These are phyloP conservation scores for Colletotrichum lini DNA, from an alignment of 2,329 filamentous ascomycete species.

Conservation along the genomic window DNA sequence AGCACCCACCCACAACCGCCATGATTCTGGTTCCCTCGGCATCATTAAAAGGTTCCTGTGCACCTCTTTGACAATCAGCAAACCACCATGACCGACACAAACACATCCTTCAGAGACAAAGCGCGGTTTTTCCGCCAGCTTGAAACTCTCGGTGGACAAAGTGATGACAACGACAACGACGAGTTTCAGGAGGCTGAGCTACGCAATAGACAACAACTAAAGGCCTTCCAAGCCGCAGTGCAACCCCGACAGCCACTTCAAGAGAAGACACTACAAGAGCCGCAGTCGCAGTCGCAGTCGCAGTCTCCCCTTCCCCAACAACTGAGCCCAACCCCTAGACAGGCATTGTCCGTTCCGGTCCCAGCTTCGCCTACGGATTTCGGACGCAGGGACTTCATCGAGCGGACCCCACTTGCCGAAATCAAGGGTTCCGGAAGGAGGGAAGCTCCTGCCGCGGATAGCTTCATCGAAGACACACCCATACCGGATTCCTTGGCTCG, in stretches of 20 bases:
- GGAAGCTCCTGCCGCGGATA: constrained; percentile 37
- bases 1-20: constrained; percentile 23
- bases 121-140: constrained; percentile 62
- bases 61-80: constrained; percentile 5
- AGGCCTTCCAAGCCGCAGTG: constrained; percentile 22
- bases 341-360: constrained; percentile 38
- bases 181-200: constrained; percentile 46
- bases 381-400: constrained; percentile 29
- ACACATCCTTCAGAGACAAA: constrained; percentile 57
- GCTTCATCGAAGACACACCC: constrained; percentile 51
- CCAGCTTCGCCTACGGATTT: constrained; percentile 14
- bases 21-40: constrained; percentile 21
- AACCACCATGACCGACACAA: constrained; percentile 44
- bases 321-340: constrained; percentile 8
- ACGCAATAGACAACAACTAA: constrained; percentile 35
- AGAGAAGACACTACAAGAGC: constrained; percentile 26
- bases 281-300: neutral
- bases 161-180: constrained; percentile 47
- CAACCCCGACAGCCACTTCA: constrained; percentile 32
- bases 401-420: constrained; percentile 48
- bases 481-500: constrained; percentile 46
- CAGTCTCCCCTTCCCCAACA: constrained; percentile 4
- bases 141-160: constrained; percentile 46
- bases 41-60: constrained; percentile 16
- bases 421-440: constrained; percentile 38